phyloP scores from a whole-genome alignment of 2,329 filamentous ascomycete genomes.

The Coniochaeta ligniaria region DNA sequence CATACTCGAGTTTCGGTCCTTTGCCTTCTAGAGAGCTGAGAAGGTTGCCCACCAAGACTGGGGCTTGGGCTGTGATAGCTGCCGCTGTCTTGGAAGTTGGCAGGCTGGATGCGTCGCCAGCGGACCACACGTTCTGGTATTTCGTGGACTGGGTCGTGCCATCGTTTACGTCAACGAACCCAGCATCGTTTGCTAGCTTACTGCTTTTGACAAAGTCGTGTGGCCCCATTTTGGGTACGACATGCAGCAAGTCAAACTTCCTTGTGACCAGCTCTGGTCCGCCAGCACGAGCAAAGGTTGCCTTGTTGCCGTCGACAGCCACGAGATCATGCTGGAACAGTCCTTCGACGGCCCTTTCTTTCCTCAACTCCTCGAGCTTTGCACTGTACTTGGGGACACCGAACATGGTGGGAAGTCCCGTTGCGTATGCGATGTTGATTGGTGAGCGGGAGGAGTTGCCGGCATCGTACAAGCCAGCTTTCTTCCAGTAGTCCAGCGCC shows the following conservation, averaged over 20 bases:
- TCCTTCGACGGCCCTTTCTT: conserved; percentile 26
- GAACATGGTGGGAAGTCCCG: conserved; percentile 25
- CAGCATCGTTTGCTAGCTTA: conserved; percentile 16
- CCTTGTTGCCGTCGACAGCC: conserved; percentile 22
- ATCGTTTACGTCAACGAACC: conserved; percentile 15
- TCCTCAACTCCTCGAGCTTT: conserved; percentile 24
- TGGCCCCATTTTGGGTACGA: conserved; percentile 20
- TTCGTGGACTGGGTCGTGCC: conserved; percentile 11
- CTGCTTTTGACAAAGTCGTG: conserved; percentile 11
- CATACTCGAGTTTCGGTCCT: conserved; percentile 25
- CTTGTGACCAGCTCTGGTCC: conserved; percentile 21
- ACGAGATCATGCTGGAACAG: conserved; percentile 31
- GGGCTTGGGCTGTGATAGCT: conserved; percentile 34
- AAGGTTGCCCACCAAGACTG: conserved; percentile 34
- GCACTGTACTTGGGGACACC: conserved; percentile 29
- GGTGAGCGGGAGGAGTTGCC: conserved; percentile 27
- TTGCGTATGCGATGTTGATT: conserved; percentile 39
- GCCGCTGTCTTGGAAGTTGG: conserved; percentile 36
- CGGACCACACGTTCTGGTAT: conserved; percentile 30
- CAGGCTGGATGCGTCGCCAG: conserved; percentile 29
- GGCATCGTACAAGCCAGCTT: conserved; percentile 40
- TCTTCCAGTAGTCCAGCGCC: conserved; percentile 52
- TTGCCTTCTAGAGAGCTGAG: conserved; percentile 25
- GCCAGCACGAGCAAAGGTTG: conserved; percentile 24
- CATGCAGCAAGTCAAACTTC: conserved; percentile 27